These are phyloP conservation scores for Eimeria sp. DNA, from an alignment of 169 alveolate species.

Conservation along the genomic window DNA sequence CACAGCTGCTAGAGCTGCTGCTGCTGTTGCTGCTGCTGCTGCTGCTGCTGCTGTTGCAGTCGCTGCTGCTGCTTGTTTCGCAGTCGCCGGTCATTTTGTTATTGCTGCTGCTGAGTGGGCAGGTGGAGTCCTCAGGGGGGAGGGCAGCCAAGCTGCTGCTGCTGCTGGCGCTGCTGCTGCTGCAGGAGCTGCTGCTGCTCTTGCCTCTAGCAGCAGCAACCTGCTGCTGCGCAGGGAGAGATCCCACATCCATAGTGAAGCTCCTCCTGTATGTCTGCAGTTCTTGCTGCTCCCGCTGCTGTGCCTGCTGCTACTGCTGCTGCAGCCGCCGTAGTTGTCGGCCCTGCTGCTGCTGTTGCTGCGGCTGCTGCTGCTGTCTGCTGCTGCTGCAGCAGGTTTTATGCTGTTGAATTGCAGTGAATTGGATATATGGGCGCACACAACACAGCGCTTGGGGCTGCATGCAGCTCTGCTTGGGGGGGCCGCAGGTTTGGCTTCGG, in stretches of 20 bases:
- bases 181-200: conserved; percentile 19
- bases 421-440: background rate
- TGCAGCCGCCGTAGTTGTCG: background rate
- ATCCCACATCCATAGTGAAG: background rate
- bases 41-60: background rate
- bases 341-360: background rate
- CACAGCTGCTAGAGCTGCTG: background rate
- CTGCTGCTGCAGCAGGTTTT: background rate
- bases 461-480: background rate
- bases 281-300: background rate
- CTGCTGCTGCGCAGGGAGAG: conserved; percentile 6
- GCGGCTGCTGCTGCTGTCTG: background rate
- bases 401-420: background rate
- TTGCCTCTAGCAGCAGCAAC: background rate
- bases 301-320: background rate
- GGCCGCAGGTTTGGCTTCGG: background rate
- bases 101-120: conserved; percentile 6
- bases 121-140: background rate
- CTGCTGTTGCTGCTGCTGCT: background rate
- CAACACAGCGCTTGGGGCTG: background rate
- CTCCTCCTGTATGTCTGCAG: background rate
- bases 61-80: background rate
- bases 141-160: background rate
- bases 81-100: background rate
- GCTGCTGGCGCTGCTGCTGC: conserved; percentile 9